Base-by-base conservation (phyloP, 257 asterid genomes). In the Sherardia arvensis region DNA sequence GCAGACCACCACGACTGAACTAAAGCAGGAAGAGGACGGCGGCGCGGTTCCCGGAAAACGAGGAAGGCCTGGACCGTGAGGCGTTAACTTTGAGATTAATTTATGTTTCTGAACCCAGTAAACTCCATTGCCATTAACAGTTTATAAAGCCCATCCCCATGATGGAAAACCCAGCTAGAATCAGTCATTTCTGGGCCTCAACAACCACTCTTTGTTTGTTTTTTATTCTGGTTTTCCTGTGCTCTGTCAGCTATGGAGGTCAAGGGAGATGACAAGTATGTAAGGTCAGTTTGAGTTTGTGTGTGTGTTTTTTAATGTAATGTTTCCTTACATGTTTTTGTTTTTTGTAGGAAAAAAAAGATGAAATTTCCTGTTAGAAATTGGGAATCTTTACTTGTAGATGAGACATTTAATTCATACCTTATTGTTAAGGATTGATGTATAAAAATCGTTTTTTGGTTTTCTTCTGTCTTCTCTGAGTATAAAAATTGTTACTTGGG, bases 191-290 rank as follows among this genome's bases (percentile, higher is more conserved):
- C 47, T 22, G 47, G 48, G 53, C 33, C 12, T 38, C 47, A 38
- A 38, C 17, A 38, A 38, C 47, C 17, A 38, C 5, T 29, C 53
- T 59, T 9, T 38, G 11, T 38, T 61, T 61, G 30, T n/a, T 20
- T 33, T 34, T 20, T 8, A 17, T 18, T 62, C 27, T 25, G 38
- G 27, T 26, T 26, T 53, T 27, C 28, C 40, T 64, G 4, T 25
- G 51, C 53, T 7, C 9, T 20, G 14, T 18, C 12, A 71, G 63
- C 32, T 64, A 69, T 77, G 76, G 61, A 69, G 64, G n/a, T 22
- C 59, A 69, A 32, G 34, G 67, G 54, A 65, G 78, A 14, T 43
- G 51, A 77, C 3, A 77, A 64, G 66, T 65, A 61, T 65, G 75
- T 72, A 17, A 71, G 80, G 80, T 76, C 22, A 53, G 73, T 22